These are phyloP conservation scores for Mortierella polycephala DNA, from an alignment of 371 early-diverging fungal species.

Conservation along the genomic window DNA sequence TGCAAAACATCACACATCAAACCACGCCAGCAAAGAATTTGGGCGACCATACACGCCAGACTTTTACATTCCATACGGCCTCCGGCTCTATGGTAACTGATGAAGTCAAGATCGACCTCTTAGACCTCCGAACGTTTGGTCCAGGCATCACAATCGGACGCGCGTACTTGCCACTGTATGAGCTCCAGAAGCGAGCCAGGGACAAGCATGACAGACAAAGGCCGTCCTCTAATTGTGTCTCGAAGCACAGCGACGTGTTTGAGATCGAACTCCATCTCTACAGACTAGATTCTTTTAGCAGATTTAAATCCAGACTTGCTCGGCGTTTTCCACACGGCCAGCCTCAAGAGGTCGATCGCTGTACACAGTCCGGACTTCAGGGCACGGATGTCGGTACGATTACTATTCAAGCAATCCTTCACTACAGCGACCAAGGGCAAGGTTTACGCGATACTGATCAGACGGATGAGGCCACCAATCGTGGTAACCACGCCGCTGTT, in stretches of 20 bases:
- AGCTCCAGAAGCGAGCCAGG: not conserved
- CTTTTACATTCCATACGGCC: not conserved
- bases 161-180: not conserved
- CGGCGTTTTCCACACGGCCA: not conserved
- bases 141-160: not conserved
- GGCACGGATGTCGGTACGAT: not conserved
- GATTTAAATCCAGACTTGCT: not conserved
- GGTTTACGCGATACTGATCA: too few relatives aligned
- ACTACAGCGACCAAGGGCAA: not conserved
- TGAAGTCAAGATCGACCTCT: slow-evolving; percentile 4
- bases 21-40: not conserved
- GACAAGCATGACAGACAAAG: not conserved
- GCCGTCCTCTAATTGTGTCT: too few relatives aligned
- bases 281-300: slow-evolving; percentile 3
- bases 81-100: slow-evolving; percentile 2
- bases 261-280: slow-evolving; percentile 3
- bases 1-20: not conserved
- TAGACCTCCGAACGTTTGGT: not conserved
- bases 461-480: too few relatives aligned
- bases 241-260: not conserved
- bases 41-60: slow-evolving; percentile 2
- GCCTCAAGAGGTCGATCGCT: too few relatives aligned
- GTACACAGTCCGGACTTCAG: too few relatives aligned
- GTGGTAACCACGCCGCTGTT: too few relatives aligned
- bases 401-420: not conserved